phyloP scores from a whole-genome alignment of 768 basidiomycete genomes.

The Termitomyces sp. region DNA sequence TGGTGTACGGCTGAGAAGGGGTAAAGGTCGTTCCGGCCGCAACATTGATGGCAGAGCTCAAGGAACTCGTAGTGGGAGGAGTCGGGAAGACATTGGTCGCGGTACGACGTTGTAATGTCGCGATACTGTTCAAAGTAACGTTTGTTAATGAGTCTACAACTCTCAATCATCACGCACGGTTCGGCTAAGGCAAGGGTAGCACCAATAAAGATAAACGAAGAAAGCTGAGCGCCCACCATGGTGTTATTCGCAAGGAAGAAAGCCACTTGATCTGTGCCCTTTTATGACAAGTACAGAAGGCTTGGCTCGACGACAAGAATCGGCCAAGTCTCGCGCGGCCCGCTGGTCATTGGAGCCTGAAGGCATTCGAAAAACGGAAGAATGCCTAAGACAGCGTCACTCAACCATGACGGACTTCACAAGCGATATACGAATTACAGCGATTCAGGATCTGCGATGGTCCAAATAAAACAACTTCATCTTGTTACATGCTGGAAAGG shows the following conservation, averaged over 20 bases:
- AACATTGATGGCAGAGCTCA: slow-evolving; percentile 28
- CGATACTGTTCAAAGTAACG: neutral
- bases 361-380: neutral
- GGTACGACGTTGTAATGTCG: slow-evolving; percentile 22
- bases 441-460: neutral
- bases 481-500: neutral
- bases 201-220: neutral
- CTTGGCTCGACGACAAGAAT: neutral
- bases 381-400: neutral
- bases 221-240: slow-evolving; percentile 3
- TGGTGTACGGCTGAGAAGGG: slow-evolving; percentile 27
- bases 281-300: neutral
- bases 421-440: too few species aligned
- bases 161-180: neutral
- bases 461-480: neutral
- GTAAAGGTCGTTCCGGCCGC: slow-evolving; percentile 29
- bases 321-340: neutral
- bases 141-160: too few species aligned
- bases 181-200: slow-evolving; percentile 3
- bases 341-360: neutral
- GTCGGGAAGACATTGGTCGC: slow-evolving; percentile 30
- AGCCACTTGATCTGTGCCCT: neutral
- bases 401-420: neutral
- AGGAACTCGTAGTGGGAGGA: slow-evolving; percentile 28
- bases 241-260: neutral